These are phyloP conservation scores for Cornus controversa DNA, from an alignment of 148 eudicot genomes.

Conservation along the genomic window DNA sequence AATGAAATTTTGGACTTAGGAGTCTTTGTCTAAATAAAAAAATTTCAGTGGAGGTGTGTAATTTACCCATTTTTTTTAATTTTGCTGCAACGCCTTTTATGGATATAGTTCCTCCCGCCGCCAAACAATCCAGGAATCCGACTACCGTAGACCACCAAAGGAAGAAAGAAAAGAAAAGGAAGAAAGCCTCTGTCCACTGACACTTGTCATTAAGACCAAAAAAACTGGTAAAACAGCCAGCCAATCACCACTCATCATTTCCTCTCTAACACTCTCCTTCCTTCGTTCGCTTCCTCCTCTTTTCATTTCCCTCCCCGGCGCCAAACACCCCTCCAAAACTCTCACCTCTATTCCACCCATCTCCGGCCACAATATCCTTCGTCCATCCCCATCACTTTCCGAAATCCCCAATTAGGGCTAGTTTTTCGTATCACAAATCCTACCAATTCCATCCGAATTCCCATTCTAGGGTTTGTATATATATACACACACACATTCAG, in stretches of 20 bases:
- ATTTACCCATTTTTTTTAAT: no score
- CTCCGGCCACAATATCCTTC: neutral
- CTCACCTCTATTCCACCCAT: neutral
- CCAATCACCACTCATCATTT: neutral
- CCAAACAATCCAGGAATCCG: no score
- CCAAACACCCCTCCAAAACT: neutral
- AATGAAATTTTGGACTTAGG: no score
- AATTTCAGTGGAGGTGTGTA: no score
- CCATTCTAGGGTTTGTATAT: conserved; percentile 23
- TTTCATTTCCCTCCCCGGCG: neutral
- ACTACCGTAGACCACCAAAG: no score
- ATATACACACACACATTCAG: neutral
- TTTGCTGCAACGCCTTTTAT: no score
- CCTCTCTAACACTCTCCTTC: neutral
- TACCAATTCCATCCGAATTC: conserved; percentile 1
- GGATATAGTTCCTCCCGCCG: no score
- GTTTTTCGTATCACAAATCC: neutral
- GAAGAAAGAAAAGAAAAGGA: no score
- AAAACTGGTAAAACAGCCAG: neutral
- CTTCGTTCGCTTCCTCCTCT: neutral
- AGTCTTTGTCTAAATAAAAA: no score
- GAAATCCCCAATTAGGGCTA: neutral
- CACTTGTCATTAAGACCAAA: no score
- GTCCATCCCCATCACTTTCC: neutral
- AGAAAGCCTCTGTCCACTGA: no score